Evolutionary conservation across 106 monocot species (phyloP), one percentile per base, ranked within the genome.

Genomic region (Platanthera zijinensis): DNA sequence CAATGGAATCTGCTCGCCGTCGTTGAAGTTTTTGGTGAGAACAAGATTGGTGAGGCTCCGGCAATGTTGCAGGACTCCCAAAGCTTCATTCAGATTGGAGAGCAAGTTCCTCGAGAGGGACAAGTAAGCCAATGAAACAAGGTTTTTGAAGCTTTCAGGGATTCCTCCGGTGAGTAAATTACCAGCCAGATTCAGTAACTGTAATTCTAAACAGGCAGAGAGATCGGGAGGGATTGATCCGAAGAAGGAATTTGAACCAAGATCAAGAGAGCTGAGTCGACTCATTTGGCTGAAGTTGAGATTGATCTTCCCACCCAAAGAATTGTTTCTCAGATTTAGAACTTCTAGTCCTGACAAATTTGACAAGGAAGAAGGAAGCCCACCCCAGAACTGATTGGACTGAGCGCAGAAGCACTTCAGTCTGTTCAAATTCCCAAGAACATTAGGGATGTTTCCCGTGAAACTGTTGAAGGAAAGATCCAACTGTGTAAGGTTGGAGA

Each of bases 401-500:
- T 84, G 45, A 57, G 79, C 84, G 45, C 76, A 73, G 6, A 96
- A 80, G 19, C 30, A 79, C 72, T 84, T 68, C 49, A 96, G 78
- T 52, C 75, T 83, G 39, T 9, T 71, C 4, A 96, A 71, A 10
- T 69, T 76, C 52, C 78, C 79, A 78, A 96, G 84, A 69, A 84
- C 79, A 84, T 91, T 83, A 0, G 93, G 96, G 10, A 96, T 78
- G 3, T 18, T n/a, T 1, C 93, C 93, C 1, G 80, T 76, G 73
- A 96, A 96, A 10, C n/a, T 21, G 68, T 96, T 96, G 0, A 51
- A 50, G 1, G 96, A 96, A 59, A 93, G 30, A 77, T 96, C 96
- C 59, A 96, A 74, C 6, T 81, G 62, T 18, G 80, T 70, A 73
- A 96, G 90, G 47, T 83, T 83, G 18, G 84, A 80, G 50, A 96